Conservation (phyloP, 345 rosid genomes). For the Gossypium stocksii region DNA sequence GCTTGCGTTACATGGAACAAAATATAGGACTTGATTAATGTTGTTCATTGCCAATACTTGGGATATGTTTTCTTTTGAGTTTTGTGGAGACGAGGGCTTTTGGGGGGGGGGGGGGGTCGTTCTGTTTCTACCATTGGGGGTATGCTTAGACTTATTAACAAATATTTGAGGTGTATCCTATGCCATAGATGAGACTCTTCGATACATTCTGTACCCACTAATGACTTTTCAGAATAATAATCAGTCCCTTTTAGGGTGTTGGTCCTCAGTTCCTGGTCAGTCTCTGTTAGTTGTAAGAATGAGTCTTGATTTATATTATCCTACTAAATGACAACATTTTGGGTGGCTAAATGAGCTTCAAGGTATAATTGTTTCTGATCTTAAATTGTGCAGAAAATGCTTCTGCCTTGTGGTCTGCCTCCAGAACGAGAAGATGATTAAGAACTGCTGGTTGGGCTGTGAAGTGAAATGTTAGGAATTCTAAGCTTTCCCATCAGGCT, state of each 20-base stretch:
- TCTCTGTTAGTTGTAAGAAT: neutral
- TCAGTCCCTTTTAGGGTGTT: neutral
- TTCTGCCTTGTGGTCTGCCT: constrained; percentile 88
- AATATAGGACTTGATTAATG: neutral
- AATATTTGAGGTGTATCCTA: neutral
- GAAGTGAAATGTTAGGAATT: neutral
- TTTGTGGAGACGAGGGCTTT: neutral
- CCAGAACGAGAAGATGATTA: constrained; percentile 94
- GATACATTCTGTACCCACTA: neutral
- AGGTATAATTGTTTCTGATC: neutral
- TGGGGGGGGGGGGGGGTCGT: neutral
- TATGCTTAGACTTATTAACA: neutral
- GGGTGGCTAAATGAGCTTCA: neutral
- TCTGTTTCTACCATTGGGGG: neutral
- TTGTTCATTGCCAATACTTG: neutral
- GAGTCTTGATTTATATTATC: neutral
- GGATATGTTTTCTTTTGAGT: neutral
- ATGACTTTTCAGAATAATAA: neutral
- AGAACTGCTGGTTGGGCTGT: neutral
- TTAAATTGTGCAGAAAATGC: constrained; percentile 77
- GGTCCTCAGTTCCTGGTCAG: neutral
- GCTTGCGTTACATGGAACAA: neutral
- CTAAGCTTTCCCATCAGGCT: neutral
- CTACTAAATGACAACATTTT: no score
- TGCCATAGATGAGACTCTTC: neutral